phyloP scores from a whole-genome alignment of 2,329 filamentous ascomycete genomes.

The Tolypocladium tropicale region DNA sequence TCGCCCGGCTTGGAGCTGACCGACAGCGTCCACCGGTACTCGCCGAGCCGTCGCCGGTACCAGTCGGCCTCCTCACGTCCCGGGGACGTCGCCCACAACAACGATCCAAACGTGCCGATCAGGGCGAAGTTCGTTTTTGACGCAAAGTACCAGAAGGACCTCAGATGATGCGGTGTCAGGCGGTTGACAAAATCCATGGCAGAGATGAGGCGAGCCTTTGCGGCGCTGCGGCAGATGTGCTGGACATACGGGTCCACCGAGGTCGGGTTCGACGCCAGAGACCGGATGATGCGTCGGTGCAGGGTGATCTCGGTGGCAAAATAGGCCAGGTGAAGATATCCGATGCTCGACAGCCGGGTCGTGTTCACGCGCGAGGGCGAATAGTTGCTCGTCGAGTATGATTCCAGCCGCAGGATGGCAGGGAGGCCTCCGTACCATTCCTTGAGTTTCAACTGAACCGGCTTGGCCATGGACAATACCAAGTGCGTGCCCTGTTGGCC shows the following conservation, averaged over 20 bases:
- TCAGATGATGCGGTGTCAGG: constrained; percentile 72
- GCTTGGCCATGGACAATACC: constrained; percentile 66
- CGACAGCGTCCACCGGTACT: constrained; percentile 89
- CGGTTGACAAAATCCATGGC: constrained; percentile 98
- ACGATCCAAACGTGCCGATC: constrained; percentile 85
- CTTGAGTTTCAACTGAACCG: constrained; percentile 72
- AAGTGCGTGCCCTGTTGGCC: constrained; percentile 61
- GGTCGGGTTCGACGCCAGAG: constrained; percentile 40
- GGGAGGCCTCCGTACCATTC: constrained; percentile 73
- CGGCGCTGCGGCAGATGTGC: constrained; percentile 86
- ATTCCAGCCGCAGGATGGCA: constrained; percentile 54
- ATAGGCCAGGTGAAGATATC: constrained; percentile 82
- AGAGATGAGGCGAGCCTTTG: constrained; percentile 87
- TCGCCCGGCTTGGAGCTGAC: constrained; percentile 68
- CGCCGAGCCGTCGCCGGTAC: constrained; percentile 73
- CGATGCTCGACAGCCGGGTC: constrained; percentile 48
- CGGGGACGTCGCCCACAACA: constrained; percentile 82
- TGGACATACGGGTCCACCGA: constrained; percentile 68
- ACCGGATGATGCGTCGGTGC: constrained; percentile 82
- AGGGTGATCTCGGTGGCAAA: constrained; percentile 92
- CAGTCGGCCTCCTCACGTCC: constrained; percentile 85
- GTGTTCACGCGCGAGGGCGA: constrained; percentile 16
- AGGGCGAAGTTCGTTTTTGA: constrained; percentile 87
- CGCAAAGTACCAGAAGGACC: constrained; percentile 88
- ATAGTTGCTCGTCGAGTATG: constrained; percentile 21